phyloP scores from a whole-genome alignment of 371 early-diverging fungal genomes.

The Mucor piriformis region DNA sequence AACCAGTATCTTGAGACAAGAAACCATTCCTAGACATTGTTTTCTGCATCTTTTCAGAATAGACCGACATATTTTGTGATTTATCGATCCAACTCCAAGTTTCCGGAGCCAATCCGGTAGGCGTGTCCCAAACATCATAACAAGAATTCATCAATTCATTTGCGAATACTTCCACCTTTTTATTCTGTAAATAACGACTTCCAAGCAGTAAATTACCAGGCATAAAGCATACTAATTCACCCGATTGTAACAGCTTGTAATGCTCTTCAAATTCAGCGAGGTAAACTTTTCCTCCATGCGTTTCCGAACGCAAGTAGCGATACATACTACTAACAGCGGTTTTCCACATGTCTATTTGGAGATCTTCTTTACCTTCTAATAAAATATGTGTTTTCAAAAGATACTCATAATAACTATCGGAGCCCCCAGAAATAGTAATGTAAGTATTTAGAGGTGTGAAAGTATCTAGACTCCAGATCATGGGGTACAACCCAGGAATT shows the following conservation, averaged over 20 bases:
- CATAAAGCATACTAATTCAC: constrained; percentile 54
- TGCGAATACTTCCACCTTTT: constrained; percentile 26
- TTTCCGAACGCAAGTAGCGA: constrained; percentile 45
- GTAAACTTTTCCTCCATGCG: constrained; percentile 34
- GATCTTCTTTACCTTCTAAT: constrained; percentile 53
- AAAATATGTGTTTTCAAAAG: constrained; percentile 71
- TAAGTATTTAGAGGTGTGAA: constrained; percentile 51
- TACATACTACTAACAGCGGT: constrained; percentile 48
- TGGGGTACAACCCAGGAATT: constrained; percentile 79
- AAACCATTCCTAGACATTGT: constrained; percentile 30
- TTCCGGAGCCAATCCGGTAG: constrained; percentile 50
- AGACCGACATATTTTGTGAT: constrained; percentile 20
- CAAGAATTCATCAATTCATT: constrained; percentile 46
- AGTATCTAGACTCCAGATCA: constrained; percentile 39
- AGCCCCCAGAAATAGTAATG: constrained; percentile 62
- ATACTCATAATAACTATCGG: constrained; percentile 92
- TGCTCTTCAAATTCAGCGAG: constrained; percentile 40
- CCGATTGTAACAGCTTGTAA: constrained; percentile 35
- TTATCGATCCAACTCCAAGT: constrained; percentile 51
- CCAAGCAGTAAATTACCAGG: constrained; percentile 50
- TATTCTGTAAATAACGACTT: constrained; percentile 36
- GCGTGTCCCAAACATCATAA: constrained; percentile 44
- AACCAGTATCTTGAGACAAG: constrained; percentile 22
- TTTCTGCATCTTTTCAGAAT: constrained; percentile 31
- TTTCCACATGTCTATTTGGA: constrained; percentile 47